Evolutionary conservation across 1,139 yeast species (phyloP).

Genomic region (Fermentozyma sake): DNA sequence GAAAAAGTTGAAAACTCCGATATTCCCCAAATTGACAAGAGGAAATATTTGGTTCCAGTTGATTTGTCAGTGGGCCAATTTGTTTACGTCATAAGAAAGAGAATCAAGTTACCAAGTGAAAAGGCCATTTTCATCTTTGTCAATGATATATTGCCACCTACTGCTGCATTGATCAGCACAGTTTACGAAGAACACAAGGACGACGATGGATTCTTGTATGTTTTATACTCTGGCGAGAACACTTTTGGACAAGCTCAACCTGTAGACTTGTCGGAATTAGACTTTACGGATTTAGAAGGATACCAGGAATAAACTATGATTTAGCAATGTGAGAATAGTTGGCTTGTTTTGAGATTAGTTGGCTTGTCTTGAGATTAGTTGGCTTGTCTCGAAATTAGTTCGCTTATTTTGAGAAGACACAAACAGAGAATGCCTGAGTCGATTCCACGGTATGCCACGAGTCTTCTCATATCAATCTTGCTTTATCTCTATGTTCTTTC

Average conservation of each 20-base stretch:
- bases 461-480: too few relatives aligned
- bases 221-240: slow-evolving; percentile 84
- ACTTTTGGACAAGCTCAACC: slow-evolving; percentile 65
- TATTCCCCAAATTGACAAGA: slow-evolving; percentile 92
- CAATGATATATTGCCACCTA: slow-evolving; percentile 94
- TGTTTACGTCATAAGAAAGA: slow-evolving; percentile 93
- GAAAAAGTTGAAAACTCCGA: slow-evolving; percentile 97
- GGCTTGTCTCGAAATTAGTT: too few relatives aligned
- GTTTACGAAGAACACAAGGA: slow-evolving; percentile 96
- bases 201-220: slow-evolving; percentile 94
- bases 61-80: slow-evolving; percentile 97
- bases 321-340: background rate
- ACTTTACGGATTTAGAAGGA: slow-evolving; percentile 16
- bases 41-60: slow-evolving; percentile 93
- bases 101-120: slow-evolving; percentile 93
- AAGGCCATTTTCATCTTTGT: slow-evolving; percentile 97
- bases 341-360: slow-evolving; percentile 3
- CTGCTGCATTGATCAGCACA: slow-evolving; percentile 93
- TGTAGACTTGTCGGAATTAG: slow-evolving; percentile 33
- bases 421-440: too few relatives aligned
- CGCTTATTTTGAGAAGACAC: too few relatives aligned
- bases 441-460: too few relatives aligned
- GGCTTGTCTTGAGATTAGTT: slow-evolving; percentile 1
- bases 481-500: too few relatives aligned
- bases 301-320: slow-evolving; percentile 6